phyloP scores from a whole-genome alignment of 2,329 filamentous ascomycete genomes.

The Dothideomycetes sp. region DNA sequence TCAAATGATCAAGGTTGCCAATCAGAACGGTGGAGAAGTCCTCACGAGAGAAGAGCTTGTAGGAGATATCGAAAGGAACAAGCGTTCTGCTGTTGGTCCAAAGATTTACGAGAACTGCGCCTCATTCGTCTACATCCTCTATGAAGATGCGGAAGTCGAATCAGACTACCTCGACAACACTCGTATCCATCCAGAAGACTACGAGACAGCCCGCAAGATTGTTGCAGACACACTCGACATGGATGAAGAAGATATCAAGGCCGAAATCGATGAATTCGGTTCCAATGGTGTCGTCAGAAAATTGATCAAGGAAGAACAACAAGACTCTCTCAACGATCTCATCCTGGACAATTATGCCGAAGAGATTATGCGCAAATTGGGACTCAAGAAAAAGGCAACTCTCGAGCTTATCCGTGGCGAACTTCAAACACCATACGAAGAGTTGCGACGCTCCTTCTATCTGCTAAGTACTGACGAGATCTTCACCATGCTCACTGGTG shows the following conservation, averaged over 20 bases:
- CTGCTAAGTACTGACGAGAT: conserved; percentile 63
- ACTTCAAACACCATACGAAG: conserved; percentile 85
- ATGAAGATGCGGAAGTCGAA: conserved; percentile 67
- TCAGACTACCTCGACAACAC: conserved; percentile 95
- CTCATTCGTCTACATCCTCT: conserved; percentile 85
- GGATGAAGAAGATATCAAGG: conserved; percentile 96
- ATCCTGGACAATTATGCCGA: conserved; percentile 95
- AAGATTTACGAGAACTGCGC: conserved; percentile 95
- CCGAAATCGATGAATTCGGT: conserved; percentile 82
- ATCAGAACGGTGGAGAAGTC: conserved; percentile 78
- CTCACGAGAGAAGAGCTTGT: conserved; percentile 78
- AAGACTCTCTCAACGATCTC: conserved; percentile 91
- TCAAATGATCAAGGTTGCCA: conserved; percentile 77
- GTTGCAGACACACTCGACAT: conserved; percentile 92
- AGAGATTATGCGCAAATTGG: conserved; percentile 85
- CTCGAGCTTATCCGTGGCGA: conserved; percentile 94
- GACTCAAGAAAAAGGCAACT: conserved; percentile 88
- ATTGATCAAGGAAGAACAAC: conserved; percentile 86
- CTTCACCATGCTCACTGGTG: conserved; percentile 94
- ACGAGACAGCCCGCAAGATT: conserved; percentile 96
- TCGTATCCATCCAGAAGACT: conserved; percentile 94
- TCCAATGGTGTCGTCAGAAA: conserved; percentile 84
- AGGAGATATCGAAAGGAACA: conserved; percentile 60
- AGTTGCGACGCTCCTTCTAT: conserved; percentile 72
- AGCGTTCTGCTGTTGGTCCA: conserved; percentile 63